A percentile compares a stretch with the other conserved stretches of the same genome.
Conservation (phyloP, 495 filamentous ascomycete species). For the Umbilicaria muhlenbergii region DNA sequence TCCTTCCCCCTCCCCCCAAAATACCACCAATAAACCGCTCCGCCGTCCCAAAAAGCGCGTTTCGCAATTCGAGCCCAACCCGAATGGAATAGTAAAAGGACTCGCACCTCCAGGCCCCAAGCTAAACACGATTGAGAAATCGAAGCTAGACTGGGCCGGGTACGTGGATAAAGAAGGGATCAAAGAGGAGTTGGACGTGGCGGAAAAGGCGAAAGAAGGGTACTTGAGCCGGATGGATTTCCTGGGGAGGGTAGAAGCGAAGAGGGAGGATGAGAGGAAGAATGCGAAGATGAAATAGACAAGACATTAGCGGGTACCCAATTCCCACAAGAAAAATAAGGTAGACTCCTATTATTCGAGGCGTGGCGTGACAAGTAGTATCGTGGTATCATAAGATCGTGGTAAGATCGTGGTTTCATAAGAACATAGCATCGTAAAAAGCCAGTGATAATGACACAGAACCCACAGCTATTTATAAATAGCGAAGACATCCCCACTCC, state of each 20-base stretch:
- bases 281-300: conserved; percentile 41
- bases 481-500: too few relatives aligned
- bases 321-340: too few relatives aligned
- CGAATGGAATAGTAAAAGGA: conserved; percentile 27
- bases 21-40: conserved; percentile 15
- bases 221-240: conserved; percentile 82
- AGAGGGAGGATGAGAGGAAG: conserved; percentile 59
- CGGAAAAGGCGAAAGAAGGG: conserved; percentile 69
- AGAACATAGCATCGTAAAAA: too few relatives aligned
- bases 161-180: conserved; percentile 89
- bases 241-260: conserved; percentile 63
- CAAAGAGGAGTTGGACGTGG: conserved; percentile 72
- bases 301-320: conserved; percentile 10
- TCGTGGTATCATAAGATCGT: too few relatives aligned
- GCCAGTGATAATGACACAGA: too few relatives aligned
- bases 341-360: too few relatives aligned
- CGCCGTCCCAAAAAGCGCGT: conserved; percentile 58
- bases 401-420: too few relatives aligned
- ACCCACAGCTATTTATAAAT: too few relatives aligned
- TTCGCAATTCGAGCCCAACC: conserved; percentile 68
- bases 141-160: conserved; percentile 82
- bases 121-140: conserved; percentile 93
- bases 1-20: conserved; percentile 14
- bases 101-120: conserved; percentile 41
- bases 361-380: too few relatives aligned